These are phyloP conservation scores for Groenewaldozyma auringiensis DNA, from an alignment of 1,139 yeast species.

Conservation along the genomic window DNA sequence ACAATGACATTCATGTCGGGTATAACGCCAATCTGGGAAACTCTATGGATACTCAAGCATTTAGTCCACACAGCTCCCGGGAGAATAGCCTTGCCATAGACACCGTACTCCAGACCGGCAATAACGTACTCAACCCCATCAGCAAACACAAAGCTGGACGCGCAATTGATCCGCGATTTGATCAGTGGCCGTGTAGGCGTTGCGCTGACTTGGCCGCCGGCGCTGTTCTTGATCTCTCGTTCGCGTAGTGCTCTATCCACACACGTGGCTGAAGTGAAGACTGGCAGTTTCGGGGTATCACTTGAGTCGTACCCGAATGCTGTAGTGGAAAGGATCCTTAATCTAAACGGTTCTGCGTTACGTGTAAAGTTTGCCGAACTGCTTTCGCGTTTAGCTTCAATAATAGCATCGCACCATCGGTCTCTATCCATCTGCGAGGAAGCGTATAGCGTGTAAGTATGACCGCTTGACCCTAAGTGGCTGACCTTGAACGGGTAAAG, in stretches of 20 bases:
- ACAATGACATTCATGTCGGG: conserved; percentile 51
- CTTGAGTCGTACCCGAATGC: conserved; percentile 58
- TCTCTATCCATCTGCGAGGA: conserved; percentile 47
- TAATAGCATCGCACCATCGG: conserved; percentile 53
- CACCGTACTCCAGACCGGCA: conserved; percentile 41
- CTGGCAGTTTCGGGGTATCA: conserved; percentile 53
- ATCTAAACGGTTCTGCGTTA: conserved; percentile 47
- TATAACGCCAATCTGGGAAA: conserved; percentile 56
- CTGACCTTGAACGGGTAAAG: conserved; percentile 42
- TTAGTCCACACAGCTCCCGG: conserved; percentile 45
- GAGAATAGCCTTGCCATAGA: conserved; percentile 16
- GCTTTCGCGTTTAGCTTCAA: conserved; percentile 47
- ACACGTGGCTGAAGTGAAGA: conserved; percentile 57
- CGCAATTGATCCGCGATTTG: conserved; percentile 29
- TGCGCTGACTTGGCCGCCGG: conserved; percentile 22
- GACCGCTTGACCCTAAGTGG: conserved; percentile 43
- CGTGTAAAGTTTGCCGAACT: conserved; percentile 37
- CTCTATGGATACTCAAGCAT: conserved; percentile 46
- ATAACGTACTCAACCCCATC: conserved; percentile 33
- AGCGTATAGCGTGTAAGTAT: conserved; percentile 52
- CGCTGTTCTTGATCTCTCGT: conserved; percentile 4
- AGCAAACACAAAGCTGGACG: conserved; percentile 30
- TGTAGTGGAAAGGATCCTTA: conserved; percentile 49
- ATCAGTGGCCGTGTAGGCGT: conserved; percentile 18
- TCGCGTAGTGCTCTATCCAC: conserved; percentile 42